These are phyloP conservation scores for Theileria equi DNA, from an alignment of 169 alveolate genomes.

Conservation along the genomic window DNA sequence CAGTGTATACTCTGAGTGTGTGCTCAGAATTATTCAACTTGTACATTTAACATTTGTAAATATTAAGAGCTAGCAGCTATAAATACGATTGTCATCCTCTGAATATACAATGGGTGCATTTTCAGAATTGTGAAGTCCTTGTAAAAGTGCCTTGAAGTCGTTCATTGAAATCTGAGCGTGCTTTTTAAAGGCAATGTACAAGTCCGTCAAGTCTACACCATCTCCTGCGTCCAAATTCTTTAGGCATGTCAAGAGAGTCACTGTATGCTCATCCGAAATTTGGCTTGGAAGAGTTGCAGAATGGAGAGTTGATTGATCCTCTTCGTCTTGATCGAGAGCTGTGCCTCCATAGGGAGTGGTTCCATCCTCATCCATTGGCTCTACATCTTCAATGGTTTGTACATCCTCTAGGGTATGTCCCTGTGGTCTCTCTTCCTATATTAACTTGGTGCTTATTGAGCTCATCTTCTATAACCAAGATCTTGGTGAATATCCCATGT, in stretches of 20 bases:
- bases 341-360: too few relatives aligned
- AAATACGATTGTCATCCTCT: conserved; percentile 38
- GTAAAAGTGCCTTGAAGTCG: conserved; percentile 36
- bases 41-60: neutral
- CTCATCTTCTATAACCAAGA: too few relatives aligned
- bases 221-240: conserved; percentile 60
- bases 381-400: too few relatives aligned
- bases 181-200: conserved; percentile 22
- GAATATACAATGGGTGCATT: conserved; percentile 59
- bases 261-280: conserved; percentile 32
- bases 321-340: too few relatives aligned
- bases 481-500: too few relatives aligned
- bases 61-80: conserved; percentile 31
- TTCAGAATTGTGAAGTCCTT: conserved; percentile 36
- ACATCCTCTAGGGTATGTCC: too few relatives aligned
- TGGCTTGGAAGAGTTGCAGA: too few relatives aligned
- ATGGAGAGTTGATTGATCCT: too few relatives aligned
- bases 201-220: conserved; percentile 61
- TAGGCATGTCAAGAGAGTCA: conserved; percentile 39
- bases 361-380: too few relatives aligned
- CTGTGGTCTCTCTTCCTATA: too few relatives aligned
- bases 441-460: too few relatives aligned
- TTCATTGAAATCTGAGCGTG: conserved; percentile 34
- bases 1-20: conserved; percentile 66
- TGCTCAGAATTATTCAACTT: too few relatives aligned